Evolutionary conservation across 1,284 basidiomycete genomes (phyloP).

Genomic region (Puccinia horiana): DNA sequence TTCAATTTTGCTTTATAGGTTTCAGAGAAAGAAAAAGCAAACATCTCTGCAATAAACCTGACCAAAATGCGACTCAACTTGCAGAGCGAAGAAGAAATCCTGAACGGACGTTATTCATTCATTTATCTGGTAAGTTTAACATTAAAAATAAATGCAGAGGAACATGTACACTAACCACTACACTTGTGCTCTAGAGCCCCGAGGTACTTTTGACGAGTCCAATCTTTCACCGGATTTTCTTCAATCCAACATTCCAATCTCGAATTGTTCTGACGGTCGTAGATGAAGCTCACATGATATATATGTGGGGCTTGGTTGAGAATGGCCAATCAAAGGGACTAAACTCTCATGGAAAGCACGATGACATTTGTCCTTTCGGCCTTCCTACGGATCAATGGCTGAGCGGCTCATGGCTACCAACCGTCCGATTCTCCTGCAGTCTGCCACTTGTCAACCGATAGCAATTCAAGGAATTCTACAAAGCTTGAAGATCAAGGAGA

Average conservation of each 20-base stretch:
- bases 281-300: conserved; percentile 11
- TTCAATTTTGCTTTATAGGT: not conserved
- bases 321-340: not conserved
- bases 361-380: not conserved
- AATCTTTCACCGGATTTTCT: not conserved
- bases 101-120: not conserved
- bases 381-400: not conserved
- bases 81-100: not conserved
- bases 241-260: not conserved
- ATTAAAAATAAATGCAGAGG: too few relatives aligned
- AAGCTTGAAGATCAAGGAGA: not conserved
- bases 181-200: conserved; percentile 10
- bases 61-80: not conserved
- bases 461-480: not conserved
- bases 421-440: not conserved
- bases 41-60: not conserved
- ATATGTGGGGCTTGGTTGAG: not conserved
- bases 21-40: not conserved
- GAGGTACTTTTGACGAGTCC: not conserved
- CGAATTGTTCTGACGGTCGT: not conserved
- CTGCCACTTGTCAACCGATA: not conserved
- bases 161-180: too few relatives aligned
- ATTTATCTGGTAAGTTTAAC: not conserved
- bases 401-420: not conserved
- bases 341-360: not conserved